phyloP scores from a whole-genome alignment of 805 yeast genomes.

The Nakazawaea peltata region DNA sequence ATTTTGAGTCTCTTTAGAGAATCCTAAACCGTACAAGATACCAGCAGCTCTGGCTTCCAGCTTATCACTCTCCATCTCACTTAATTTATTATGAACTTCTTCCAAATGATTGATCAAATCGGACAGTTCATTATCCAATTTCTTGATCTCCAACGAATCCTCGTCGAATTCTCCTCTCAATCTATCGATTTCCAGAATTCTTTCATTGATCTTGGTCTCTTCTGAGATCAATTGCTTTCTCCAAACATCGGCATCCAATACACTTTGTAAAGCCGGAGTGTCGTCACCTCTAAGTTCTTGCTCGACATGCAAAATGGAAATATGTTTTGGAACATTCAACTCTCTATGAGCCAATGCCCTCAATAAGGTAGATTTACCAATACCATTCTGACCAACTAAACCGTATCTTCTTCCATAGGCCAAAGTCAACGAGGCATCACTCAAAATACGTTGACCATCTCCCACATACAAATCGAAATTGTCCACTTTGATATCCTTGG shows the following conservation, averaged over 20 bases:
- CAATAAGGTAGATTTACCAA: constrained; percentile 93
- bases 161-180: constrained; percentile 68
- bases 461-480: constrained; percentile 93
- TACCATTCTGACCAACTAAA: constrained; percentile 98
- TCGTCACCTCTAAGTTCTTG: constrained; percentile 97
- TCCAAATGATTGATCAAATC: constrained; percentile 75
- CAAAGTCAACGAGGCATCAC: constrained; percentile 80
- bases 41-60: constrained; percentile 97
- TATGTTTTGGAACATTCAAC: constrained; percentile 87
- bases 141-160: constrained; percentile 63
- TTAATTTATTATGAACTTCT: constrained; percentile 73
- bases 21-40: constrained; percentile 87
- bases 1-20: constrained; percentile 78
- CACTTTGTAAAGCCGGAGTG: constrained; percentile 83
- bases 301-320: constrained; percentile 92
- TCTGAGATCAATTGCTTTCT: constrained; percentile 80
- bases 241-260: constrained; percentile 99
- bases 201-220: constrained; percentile 63
- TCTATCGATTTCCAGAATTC: constrained; percentile 67
- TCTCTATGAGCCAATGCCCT: constrained; percentile 93
- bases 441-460: constrained; percentile 85
- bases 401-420: constrained; percentile 95
- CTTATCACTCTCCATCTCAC: constrained; percentile 94
- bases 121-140: constrained; percentile 82
- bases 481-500: constrained; percentile 93